These are phyloP conservation scores for Kwoniella shandongensis DNA, from an alignment of 768 basidiomycete genomes.

Conservation along the genomic window DNA sequence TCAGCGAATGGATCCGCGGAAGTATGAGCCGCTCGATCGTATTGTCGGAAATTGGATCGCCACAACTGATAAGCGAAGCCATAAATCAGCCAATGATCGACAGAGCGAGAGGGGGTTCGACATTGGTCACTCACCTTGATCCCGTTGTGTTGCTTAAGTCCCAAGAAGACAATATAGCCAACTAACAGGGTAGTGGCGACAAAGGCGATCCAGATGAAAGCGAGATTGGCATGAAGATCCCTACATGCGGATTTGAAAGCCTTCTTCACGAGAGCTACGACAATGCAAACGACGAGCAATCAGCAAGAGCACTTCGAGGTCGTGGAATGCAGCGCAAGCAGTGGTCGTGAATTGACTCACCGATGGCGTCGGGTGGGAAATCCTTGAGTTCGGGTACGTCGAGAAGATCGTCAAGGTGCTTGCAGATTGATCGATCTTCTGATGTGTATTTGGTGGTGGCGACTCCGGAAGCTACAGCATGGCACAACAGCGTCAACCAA, in stretches of 20 bases:
- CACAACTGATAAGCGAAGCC: slow-evolving; percentile 5
- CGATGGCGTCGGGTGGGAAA: slow-evolving; percentile 15
- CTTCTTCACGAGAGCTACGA: slow-evolving; percentile 26
- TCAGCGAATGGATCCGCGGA: slow-evolving; percentile 26
- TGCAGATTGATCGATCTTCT: slow-evolving; percentile 33
- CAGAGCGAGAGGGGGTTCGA: too few species aligned
- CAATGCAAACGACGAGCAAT: slow-evolving; percentile 2
- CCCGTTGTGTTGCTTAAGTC: slow-evolving; percentile 3
- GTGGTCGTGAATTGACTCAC: slow-evolving; percentile 8
- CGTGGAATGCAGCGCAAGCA: too few species aligned
- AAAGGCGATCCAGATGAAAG: slow-evolving; percentile 38
- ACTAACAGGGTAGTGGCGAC: slow-evolving; percentile 12
- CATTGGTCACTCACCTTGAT: slow-evolving; percentile 13
- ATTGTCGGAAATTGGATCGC: slow-evolving; percentile 4
- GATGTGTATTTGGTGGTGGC: slow-evolving; percentile 23
- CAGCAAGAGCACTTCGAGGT: not conserved
- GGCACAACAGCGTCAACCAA: not conserved
- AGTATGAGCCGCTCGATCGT: slow-evolving; percentile 11
- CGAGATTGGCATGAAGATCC: slow-evolving; percentile 34
- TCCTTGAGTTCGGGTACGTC: slow-evolving; percentile 30
- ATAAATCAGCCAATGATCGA: not conserved
- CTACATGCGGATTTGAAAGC: slow-evolving; percentile 28
- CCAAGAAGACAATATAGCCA: slow-evolving; percentile 24
- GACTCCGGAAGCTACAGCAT: slow-evolving; percentile 21
- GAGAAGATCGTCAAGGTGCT: slow-evolving; percentile 32